Evolutionary conservation across 140 eudicot genomes (phyloP), one percentile per base, ranked within the genome.

Genomic region (Anethum foeniculum): DNA sequence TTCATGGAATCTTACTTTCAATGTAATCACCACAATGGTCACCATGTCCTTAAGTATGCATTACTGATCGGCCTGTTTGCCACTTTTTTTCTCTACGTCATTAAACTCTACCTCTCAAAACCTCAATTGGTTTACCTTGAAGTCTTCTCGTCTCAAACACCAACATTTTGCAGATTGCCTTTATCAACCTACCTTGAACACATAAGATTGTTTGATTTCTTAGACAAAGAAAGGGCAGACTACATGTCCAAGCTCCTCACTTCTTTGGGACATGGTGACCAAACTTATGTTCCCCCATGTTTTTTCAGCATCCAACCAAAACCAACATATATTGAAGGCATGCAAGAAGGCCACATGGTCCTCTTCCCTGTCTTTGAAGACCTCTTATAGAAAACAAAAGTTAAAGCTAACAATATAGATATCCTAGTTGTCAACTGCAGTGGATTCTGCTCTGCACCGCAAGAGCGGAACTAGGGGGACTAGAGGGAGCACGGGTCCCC

Each of bases 401-500:
- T 34, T 34, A 34, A 34, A 34, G 85, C 96, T 10, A 21, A 10
- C 0, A 89, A 91, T 0, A 86, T 93, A 5, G 93, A 93, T 79
- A 79, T 93, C 3, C 82, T 93, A 34, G 87, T 93, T 0, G 91
- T 91, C 62, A 93, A 93, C 82, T 93, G 97, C 84, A 91, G 93
- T 49, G 92, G 88, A 4, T 85, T 87, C 78, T 93, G 93, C 56
- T 88, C 98, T 0, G 49, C 88, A 10, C 98, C 98, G 2, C n/a
- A n/a, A n/a, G n/a, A n/a, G n/a, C n/a, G n/a, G n/a, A n/a, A n/a
- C n/a, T n/a, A n/a, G n/a, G n/a, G n/a, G n/a, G n/a, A n/a, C n/a
- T n/a, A n/a, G n/a, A n/a, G n/a, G n/a, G n/a, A n/a, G n/a, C n/a
- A n/a, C n/a, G n/a, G n/a, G n/a, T n/a, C n/a, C n/a, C n/a, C n/a